Evolutionary conservation across 2,329 filamentous ascomycete genomes (phyloP).

Genomic region (Pseudogymnoascus sp.): DNA sequence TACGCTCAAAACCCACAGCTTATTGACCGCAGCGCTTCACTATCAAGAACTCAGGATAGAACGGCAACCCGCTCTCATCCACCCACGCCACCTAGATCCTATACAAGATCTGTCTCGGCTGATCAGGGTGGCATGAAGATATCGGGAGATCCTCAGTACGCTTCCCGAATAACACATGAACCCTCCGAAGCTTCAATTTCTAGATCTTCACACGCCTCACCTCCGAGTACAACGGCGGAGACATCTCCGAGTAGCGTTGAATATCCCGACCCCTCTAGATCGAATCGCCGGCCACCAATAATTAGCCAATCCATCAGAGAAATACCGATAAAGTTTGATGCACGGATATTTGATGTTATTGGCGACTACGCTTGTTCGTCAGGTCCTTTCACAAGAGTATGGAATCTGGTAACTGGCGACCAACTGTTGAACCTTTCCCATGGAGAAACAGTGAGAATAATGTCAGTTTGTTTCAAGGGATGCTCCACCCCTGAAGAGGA

Average conservation of each 20-base stretch:
- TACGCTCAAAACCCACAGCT: not conserved
- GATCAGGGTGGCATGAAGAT: constrained; percentile 28
- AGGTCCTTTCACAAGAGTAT: constrained; percentile 78
- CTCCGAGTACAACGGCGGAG: not conserved
- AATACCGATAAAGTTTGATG: constrained; percentile 75
- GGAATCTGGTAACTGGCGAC: constrained; percentile 77
- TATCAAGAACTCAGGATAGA: constrained; percentile 33
- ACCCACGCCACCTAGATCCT: constrained; percentile 35
- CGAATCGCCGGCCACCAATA: constrained; percentile 77
- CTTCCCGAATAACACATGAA: not conserved
- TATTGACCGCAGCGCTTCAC: constrained; percentile 10
- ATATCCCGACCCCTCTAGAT: constrained; percentile 76
- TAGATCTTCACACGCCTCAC: not conserved
- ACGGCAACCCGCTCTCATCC: constrained; percentile 39
- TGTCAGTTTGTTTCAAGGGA: constrained; percentile 79
- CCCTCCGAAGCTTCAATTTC: not conserved
- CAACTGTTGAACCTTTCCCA: constrained; percentile 73
- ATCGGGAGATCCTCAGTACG: not conserved
- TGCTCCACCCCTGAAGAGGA: constrained; percentile 69
- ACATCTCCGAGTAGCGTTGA: constrained; percentile 29
- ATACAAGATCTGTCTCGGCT: constrained; percentile 44
- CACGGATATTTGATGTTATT: constrained; percentile 77
- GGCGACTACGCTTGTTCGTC: constrained; percentile 82
- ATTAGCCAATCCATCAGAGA: constrained; percentile 33
- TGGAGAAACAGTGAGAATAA: constrained; percentile 75